Conservation (phyloP, 768 basidiomycete species). For the Auriscalpium microsporum region DNA sequence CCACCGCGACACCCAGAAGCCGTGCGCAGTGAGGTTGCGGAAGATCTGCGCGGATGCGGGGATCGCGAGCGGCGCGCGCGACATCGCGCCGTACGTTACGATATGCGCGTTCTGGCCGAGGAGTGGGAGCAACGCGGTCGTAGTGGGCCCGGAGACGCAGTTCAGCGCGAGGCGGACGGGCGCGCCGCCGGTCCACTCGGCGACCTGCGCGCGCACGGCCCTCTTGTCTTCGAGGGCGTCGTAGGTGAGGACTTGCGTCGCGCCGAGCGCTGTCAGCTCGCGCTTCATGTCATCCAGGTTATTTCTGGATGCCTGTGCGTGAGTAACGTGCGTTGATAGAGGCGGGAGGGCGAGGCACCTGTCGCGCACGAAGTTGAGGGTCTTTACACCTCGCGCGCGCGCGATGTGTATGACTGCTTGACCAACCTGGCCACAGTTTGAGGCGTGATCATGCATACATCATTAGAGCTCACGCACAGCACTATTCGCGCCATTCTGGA, state of each 20-base stretch:
- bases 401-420: slow-evolving; percentile 85
- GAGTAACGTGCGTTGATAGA: neutral
- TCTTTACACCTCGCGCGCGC: slow-evolving; percentile 58
- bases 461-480: slow-evolving; percentile 46
- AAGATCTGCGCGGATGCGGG: slow-evolving; percentile 81
- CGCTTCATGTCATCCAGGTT: slow-evolving; percentile 41
- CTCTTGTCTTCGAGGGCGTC: slow-evolving; percentile 56
- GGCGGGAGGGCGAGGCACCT: slow-evolving; percentile 34
- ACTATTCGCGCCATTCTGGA: slow-evolving; percentile 84
- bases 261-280: slow-evolving; percentile 54
- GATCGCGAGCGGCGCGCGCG: slow-evolving; percentile 68
- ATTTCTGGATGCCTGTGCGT: slow-evolving; percentile 30
- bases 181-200: slow-evolving; percentile 52
- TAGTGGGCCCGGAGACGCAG: slow-evolving; percentile 59
- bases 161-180: slow-evolving; percentile 40
- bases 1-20: slow-evolving; percentile 77
- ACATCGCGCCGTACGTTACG: slow-evolving; percentile 89
- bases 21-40: slow-evolving; percentile 67
- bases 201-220: slow-evolving; percentile 40
- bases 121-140: slow-evolving; percentile 58
- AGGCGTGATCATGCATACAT: neutral
- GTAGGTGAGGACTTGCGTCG: slow-evolving; percentile 70
- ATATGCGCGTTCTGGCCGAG: slow-evolving; percentile 63
- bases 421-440: slow-evolving; percentile 44
- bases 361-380: slow-evolving; percentile 73